phyloP scores from a whole-genome alignment of 164 flowering plant species.

The Stephania yunnanensis region DNA sequence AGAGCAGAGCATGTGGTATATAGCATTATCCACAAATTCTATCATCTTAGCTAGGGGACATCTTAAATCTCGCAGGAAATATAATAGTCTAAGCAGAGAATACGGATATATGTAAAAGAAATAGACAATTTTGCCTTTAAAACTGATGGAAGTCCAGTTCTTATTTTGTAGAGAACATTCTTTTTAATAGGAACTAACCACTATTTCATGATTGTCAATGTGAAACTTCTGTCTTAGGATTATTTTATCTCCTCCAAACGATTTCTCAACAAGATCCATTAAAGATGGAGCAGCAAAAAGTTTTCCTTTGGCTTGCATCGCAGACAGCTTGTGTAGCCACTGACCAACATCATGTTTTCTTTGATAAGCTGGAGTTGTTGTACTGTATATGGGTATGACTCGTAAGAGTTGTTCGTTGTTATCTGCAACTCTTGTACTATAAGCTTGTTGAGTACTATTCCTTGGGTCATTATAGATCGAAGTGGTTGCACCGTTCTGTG shows the following conservation, averaged over 20 bases:
- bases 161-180: not conserved
- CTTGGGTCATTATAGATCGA: too few species aligned
- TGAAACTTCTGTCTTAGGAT: slow-evolving; percentile 22
- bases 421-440: too few species aligned
- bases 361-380: slow-evolving; percentile 8
- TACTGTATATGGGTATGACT: not conserved
- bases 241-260: slow-evolving; percentile 25
- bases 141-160: not conserved
- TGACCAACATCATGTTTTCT: slow-evolving; percentile 27
- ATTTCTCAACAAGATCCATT: slow-evolving; percentile 30
- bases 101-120: not conserved
- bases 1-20: not conserved
- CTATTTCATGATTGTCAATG: slow-evolving; percentile 30
- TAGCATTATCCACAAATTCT: not conserved
- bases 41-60: not conserved
- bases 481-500: not conserved
- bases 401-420: too few species aligned
- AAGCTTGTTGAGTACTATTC: too few species aligned
- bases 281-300: slow-evolving; percentile 14
- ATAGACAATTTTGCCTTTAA: not conserved
- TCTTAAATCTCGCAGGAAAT: not conserved
- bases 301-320: slow-evolving; percentile 13
- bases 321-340: slow-evolving; percentile 28
- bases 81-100: not conserved
- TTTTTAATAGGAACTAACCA: slow-evolving; percentile 20